Conservation (phyloP, 1,139 yeast genomes). For the Hyphopichia pseudoburtonii region DNA sequence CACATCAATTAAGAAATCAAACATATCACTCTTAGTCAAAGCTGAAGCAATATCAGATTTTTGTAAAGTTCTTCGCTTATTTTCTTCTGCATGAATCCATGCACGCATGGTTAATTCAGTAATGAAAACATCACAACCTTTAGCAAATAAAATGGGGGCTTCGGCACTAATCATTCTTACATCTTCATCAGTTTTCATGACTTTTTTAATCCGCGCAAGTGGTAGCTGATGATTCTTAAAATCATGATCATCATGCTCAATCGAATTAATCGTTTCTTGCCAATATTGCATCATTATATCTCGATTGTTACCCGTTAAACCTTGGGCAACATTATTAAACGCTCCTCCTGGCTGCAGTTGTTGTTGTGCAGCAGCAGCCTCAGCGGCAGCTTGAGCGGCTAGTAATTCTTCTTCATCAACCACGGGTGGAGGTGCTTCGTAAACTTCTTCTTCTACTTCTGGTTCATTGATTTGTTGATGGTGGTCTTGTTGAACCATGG, state of each 20-base stretch:
- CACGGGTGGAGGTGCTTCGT: constrained; percentile 14
- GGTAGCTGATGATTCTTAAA: constrained; percentile 94
- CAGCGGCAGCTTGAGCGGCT: constrained; percentile 52
- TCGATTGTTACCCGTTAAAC: constrained; percentile 76
- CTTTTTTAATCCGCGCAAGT: constrained; percentile 89
- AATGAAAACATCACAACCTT: constrained; percentile 95
- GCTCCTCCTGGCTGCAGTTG: constrained; percentile 61
- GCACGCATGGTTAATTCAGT: constrained; percentile 98
- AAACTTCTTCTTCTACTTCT: constrained; percentile 3
- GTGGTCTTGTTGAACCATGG: too few relatives aligned
- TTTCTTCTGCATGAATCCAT: constrained; percentile 97
- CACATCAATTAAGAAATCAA: constrained; percentile 91
- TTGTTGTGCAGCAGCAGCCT: constrained; percentile 48
- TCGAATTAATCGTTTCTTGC: constrained; percentile 91
- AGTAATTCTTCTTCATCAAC: constrained; percentile 38
- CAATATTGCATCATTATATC: constrained; percentile 93
- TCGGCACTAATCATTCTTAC: constrained; percentile 97
- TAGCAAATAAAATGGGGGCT: constrained; percentile 95
- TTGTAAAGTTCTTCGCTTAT: constrained; percentile 89
- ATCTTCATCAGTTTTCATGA: constrained; percentile 97
- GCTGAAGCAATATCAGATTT: constrained; percentile 96
- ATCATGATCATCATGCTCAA: constrained; percentile 87
- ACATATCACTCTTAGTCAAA: constrained; percentile 91
- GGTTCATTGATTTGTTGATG: too few relatives aligned
- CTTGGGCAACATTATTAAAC: constrained; percentile 92